Conservation (phyloP, 2,329 filamentous ascomycete species). For the Penicillium digitatum region DNA sequence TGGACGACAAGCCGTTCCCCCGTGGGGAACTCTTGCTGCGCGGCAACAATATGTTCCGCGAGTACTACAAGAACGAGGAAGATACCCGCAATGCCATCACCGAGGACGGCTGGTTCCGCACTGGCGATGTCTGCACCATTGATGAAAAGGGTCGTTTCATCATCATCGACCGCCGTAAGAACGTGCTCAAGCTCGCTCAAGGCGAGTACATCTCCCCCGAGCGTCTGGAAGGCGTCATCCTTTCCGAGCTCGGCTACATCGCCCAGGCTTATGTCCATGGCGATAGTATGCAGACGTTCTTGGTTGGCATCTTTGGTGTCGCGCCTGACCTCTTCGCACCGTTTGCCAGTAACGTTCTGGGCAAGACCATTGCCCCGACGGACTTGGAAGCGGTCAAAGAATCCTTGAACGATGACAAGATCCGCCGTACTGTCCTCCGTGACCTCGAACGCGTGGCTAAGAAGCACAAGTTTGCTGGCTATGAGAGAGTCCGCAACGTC, state of each 20-base stretch:
- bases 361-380: conserved; percentile 58
- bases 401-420: conserved; percentile 64
- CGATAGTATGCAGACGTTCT: conserved; percentile 72
- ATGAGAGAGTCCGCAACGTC: conserved; percentile 74
- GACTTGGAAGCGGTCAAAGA: conserved; percentile 65
- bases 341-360: conserved; percentile 73
- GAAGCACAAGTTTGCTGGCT: conserved; percentile 86
- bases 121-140: conserved; percentile 82
- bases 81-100: conserved; percentile 82
- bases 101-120: conserved; percentile 93
- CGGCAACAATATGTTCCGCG: conserved; percentile 72
- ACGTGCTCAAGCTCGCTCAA: conserved; percentile 96
- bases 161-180: conserved; percentile 97
- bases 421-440: conserved; percentile 70
- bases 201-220: conserved; percentile 98
- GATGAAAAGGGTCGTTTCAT: conserved; percentile 82
- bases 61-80: conserved; percentile 85
- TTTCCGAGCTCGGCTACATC: conserved; percentile 74
- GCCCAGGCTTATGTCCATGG: conserved; percentile 86
- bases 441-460: conserved; percentile 74
- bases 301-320: conserved; percentile 85
- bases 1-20: conserved; percentile 81
- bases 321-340: conserved; percentile 78
- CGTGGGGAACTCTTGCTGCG: conserved; percentile 85
- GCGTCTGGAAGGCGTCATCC: conserved; percentile 90